Base-by-base conservation (phyloP, 768 basidiomycete genomes). In the Suillus placidus region DNA sequence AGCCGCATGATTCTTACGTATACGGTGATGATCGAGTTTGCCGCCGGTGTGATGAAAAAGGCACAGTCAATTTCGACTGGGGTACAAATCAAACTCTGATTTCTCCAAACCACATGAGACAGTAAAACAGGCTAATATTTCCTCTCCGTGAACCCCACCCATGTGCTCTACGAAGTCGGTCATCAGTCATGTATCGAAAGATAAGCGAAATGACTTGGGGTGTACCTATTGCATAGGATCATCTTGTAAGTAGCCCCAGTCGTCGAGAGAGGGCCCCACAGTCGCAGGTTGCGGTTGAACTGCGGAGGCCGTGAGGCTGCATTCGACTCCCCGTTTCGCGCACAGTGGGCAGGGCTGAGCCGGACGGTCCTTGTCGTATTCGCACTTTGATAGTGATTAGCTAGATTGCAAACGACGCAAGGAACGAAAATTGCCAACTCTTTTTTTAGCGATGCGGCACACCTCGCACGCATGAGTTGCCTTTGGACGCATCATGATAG, bases 311-410 rank as follows among this genome's bases (percentile, higher is more conserved):
- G 66, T 2, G 13, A 76, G 51, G 42, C 18, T 62, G 35, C 74
- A 75, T 0, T 64, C 47, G 10, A 69, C 9, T 26, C 32, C 32
- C 16, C 67, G 68, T 40, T 1, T 49, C 56, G 67, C 52, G 66
- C 74, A 75, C 35, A 72, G 72, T 64, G 65, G 57, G 38, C 74
- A 75, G 43, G 72, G 66, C 5, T 56, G 64, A 67, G 58, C 30
- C 1, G 58, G 58, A 30, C 72, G 66, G 26, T 47, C 56, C 30
- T 30, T 62, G 23, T 67, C 71, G 12, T 66, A 76, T 26, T 71
- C 65, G 4, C 58, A 60, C 58, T 60, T 60, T 20, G 40, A 30
- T 7, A 13, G 3, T 32, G 4, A 23, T 60, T 32, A 60, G 58
- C 40, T 42, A 13, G 10, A 20, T 12, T 60, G 12, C 58, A 43